Evolutionary conservation across 192 early-diverging fungal genomes (phyloP), one percentile per base, ranked within the genome.

Genomic region (Cetraspora pellucida): DNA sequence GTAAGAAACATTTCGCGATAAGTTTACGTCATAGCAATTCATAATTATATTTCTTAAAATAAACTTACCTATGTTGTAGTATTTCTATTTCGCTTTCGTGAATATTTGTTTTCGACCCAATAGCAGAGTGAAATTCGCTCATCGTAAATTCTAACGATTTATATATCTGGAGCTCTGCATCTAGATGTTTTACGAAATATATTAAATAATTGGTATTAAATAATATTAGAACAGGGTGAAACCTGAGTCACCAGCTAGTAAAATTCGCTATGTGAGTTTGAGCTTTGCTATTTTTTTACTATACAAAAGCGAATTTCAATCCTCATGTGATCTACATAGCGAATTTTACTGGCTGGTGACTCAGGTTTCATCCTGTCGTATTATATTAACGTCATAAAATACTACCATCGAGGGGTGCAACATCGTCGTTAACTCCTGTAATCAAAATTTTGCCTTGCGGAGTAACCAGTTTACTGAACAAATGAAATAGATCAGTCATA

Each of bases 381-480:
- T 47, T 45, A 68, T 45, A 30, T 71, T 17, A 25, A 50, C 3
- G 0, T 2, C 28, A 46, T 64, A 47, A 44, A 23, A 23, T 30
- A 67, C 74, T 82, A 88, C 84, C 84, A 45, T 95, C 95, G 25
- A 97, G 84, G 43, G 92, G 82, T 52, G 92, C 92, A 14, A 99
- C 97, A 78, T 95, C 87, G 83, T 99, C 95, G 84, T 91, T 88
- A 79, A 97, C 93, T 68, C 96, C 95, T 27, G 96, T 95, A 66
- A 99, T 86, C 63, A 94, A 88, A 79, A 99, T 98, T 81, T 92
- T 88, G 67, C 97, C 97, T 75, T 93, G 82, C 57, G 89, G 90
- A 46, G 87, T 85, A 67, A 98, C 96, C 68, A 99, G 87, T 81
- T 88, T 93, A 78, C 86, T 82, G 88, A 99, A 90, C 65, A 99